phyloP scores from a whole-genome alignment of 768 basidiomycete species.

The Tylopilus plumbeoviolaceoides region DNA sequence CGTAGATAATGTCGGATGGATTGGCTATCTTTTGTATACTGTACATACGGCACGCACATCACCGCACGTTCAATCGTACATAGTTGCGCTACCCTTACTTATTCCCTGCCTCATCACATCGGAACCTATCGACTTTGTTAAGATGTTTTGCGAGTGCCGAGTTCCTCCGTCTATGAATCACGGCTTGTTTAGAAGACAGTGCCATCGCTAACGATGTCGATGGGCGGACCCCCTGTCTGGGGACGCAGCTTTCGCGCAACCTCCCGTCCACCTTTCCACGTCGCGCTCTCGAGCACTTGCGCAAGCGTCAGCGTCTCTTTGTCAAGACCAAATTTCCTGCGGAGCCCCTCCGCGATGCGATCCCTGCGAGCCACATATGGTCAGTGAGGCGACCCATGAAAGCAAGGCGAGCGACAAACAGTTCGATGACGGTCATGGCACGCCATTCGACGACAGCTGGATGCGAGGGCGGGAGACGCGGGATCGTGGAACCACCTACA shows the following conservation, averaged over 20 bases:
- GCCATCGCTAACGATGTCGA: conserved; percentile 69
- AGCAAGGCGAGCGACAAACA: conserved; percentile 44
- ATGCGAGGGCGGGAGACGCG: conserved; percentile 68
- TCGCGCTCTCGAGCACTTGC: conserved; percentile 90
- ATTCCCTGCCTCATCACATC: neutral
- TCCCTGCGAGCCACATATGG: conserved; percentile 47
- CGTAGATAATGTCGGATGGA: neutral
- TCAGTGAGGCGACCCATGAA: neutral
- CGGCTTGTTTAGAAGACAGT: neutral
- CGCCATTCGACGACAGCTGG: conserved; percentile 96
- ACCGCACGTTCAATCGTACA: neutral
- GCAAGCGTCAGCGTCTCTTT: conserved; percentile 45
- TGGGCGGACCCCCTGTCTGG: conserved; percentile 74
- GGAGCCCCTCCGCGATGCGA: conserved; percentile 69
- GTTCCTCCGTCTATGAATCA: too few species aligned
- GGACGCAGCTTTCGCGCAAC: conserved; percentile 79
- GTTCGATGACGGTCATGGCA: conserved; percentile 88
- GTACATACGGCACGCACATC: neutral
- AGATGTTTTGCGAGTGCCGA: too few species aligned
- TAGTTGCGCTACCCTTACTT: neutral
- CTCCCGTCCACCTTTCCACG: conserved; percentile 95
- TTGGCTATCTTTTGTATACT: neutral
- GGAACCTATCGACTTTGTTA: neutral
- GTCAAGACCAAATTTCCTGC: conserved; percentile 47
- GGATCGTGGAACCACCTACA: conserved; percentile 37